Evolutionary conservation across 179 eudicot genomes (phyloP), one percentile per base, ranked within the genome.

Genomic region (Spinacia oleracea): DNA sequence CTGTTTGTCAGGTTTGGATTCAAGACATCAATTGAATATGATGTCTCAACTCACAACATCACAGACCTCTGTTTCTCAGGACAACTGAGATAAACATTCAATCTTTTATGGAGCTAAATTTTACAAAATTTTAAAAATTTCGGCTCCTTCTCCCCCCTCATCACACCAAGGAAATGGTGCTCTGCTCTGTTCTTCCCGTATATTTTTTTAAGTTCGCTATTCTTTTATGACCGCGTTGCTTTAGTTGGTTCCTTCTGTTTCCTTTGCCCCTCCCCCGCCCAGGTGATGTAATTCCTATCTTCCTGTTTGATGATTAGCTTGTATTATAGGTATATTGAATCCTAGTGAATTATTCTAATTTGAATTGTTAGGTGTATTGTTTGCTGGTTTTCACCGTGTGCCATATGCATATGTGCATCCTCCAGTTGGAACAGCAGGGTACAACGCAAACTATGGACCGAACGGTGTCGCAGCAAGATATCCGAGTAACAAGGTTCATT

Each of bases 391-490:
- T 81, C 86, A 84, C 81, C 85, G 78, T 84, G 83, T 77, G 73
- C 85, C 84, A 81, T 83, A 78, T 86, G 76, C 83, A 53, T 83
- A 79, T 86, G 76, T 86, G 81, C 89, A 76, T 79, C 83, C 89
- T 82, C 81, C 87, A 82, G 88, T 87, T 85, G 88, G 89, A 83
- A 74, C 87, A 32, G 83, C 86, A 46, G 84, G 85, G 40, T 89
- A 91, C 89, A 86, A 85, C 81, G 80, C 88, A 73, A 88, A 87
- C 82, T 88, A 89, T 82, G 96, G 92, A 78, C 86, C 90, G 74
- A 90, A 90, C 84, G 93, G 91, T 64, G 86, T 72, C 43, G 90
- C 85, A 67, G 92, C 90, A 81, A 93, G 89, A 78, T 91, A 87
- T 84, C 90, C 78, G 79, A 90, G 73, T 79, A 86, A 78, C 80